Evolutionary conservation across 2,329 filamentous ascomycete genomes (phyloP), one percentile per base, ranked within the genome.

Genomic region (Alternaria incomplexa): DNA sequence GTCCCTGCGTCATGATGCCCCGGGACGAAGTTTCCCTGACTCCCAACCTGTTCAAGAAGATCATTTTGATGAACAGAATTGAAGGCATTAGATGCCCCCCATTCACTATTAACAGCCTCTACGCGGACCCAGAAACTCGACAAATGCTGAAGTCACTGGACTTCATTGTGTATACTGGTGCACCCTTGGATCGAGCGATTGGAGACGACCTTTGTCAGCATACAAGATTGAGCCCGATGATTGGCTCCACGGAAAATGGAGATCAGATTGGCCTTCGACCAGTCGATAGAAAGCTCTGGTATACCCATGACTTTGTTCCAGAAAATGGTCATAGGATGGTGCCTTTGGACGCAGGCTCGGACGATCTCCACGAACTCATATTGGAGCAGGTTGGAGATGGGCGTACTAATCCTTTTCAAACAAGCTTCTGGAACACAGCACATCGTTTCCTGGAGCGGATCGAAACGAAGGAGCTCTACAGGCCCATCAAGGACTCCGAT

Each of bases 401-500:
- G 5, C 25, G 25, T 13, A 15, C 44, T 12, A 23, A 36, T n/a
- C 25, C 25, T 12, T 46, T 36, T 2, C 53, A 56, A 9, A 12
- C 22, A 7, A 67, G 77, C 3, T 81, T 79, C 45, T 68, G 65
- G 63, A 73, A 71, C 30, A 55, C 64, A 2, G 45, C 12, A 9
- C 58, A 54, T 54, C 77, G 73, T 0, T 64, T 77, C 10, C 45
- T 68, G 1, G 53, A 74, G 4, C 74, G 72, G 36, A 81, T 79
- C 36, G 67, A 67, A 6, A 81, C 79, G 22, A 74, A 72, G 15
- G 81, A 83, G 50, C 62, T 83, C 0, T 81, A 69, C 73, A 40
- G 61, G 64, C 23, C 70, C 44, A 13, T 80, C 76, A 64, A 56
- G 40, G 71, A 69, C 30, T 23, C 23, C n/a, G 71, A 71, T 17